These are phyloP conservation scores for Coccomyxa subellipsoidea DNA, from an alignment of 163 green algal genomes.

Conservation along the genomic window DNA sequence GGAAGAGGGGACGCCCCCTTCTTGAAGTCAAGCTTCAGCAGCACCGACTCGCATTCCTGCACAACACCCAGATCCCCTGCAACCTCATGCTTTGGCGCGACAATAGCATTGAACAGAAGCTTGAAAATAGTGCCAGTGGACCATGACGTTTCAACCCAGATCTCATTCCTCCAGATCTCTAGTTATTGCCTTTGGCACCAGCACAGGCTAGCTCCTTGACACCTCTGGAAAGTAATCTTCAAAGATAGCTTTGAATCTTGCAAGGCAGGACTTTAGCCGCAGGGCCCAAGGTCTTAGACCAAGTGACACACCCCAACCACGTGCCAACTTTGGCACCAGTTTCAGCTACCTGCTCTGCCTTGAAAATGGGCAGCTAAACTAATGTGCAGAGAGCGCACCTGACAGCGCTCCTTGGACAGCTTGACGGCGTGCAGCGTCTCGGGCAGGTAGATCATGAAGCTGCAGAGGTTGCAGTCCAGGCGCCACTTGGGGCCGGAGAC, in stretches of 20 bases:
- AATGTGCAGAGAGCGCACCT: conserved; percentile 21
- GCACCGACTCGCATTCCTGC: conserved; percentile 64
- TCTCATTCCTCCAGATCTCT: no score
- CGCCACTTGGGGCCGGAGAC: conserved; percentile 68
- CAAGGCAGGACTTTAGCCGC: no score
- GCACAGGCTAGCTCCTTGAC: background rate
- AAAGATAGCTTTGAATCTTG: no score
- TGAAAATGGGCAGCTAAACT: background rate
- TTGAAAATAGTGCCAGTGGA: background rate
- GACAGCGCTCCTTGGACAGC: conserved; percentile 36
- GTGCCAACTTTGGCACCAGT: no score
- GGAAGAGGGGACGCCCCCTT: conserved; percentile 63
- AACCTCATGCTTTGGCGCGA: background rate
- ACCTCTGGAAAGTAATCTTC: background rate
- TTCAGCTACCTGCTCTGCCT: background rate
- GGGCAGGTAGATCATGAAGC: conserved; percentile 80
- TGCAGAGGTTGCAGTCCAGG: conserved; percentile 80
- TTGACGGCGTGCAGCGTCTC: conserved; percentile 64
- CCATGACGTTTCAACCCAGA: no score
- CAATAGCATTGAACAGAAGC: background rate
- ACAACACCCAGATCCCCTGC: background rate
- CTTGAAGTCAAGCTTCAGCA: conserved; percentile 75
- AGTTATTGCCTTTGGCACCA: no score
- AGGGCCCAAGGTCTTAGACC: no score
- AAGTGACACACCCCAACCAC: no score